A percentile compares a stretch with the other conserved stretches of the same genome.
These are phyloP conservation scores for Boletus sp. DNA, from an alignment of 768 basidiomycete genomes.

Conservation along the genomic window DNA sequence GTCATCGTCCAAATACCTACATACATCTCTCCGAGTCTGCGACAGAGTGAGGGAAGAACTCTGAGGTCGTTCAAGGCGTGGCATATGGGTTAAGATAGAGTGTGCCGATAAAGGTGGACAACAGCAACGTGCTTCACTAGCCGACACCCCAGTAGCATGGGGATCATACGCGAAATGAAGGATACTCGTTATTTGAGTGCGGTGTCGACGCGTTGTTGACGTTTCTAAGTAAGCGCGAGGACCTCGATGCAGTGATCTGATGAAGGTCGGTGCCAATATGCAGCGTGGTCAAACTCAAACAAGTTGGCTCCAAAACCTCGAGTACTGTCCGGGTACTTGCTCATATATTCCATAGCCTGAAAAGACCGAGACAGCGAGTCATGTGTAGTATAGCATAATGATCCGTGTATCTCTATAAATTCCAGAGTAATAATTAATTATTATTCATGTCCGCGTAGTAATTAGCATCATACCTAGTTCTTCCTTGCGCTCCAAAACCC, in stretches of 20 bases:
- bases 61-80: background rate
- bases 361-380: no score
- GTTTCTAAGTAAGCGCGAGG: background rate
- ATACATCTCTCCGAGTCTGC: background rate
- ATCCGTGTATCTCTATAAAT: no score
- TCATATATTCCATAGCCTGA: no score
- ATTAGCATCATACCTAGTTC: background rate
- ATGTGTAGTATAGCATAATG: no score
- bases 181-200: background rate
- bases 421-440: no score
- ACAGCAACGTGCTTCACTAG: background rate
- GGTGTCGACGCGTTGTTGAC: background rate
- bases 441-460: no score
- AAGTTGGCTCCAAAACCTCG: no score
- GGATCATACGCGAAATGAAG: constrained; percentile 2
- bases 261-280: background rate
- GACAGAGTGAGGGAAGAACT: background rate
- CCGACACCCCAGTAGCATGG: background rate
- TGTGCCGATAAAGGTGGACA: background rate
- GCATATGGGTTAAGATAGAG: background rate
- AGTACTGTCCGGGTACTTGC: no score
- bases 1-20: background rate
- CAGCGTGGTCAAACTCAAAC: background rate
- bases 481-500: background rate
- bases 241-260: background rate